Conservation (phyloP, 2,329 filamentous ascomycete species). For the Lanzia echinophila region DNA sequence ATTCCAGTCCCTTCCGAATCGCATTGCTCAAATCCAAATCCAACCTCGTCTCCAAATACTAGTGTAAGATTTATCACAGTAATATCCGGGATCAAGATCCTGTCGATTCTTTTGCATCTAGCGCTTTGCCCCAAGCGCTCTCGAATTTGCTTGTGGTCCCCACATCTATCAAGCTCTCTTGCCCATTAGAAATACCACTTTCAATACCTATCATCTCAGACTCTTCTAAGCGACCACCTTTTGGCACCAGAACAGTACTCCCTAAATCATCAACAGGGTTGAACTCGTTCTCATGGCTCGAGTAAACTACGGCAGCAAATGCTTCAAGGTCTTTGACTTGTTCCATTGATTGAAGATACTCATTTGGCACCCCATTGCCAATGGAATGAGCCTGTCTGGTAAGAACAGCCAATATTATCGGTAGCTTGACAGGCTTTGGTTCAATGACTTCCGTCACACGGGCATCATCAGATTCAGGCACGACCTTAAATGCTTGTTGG, state of each 20-base stretch:
- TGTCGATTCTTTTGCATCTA: conserved; percentile 32
- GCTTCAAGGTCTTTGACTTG: conserved; percentile 68
- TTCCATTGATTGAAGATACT: conserved; percentile 70
- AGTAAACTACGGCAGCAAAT: conserved; percentile 82
- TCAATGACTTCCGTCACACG: conserved; percentile 47
- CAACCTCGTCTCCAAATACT: not conserved
- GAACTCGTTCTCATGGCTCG: conserved; percentile 71
- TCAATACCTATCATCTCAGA: conserved; percentile 13
- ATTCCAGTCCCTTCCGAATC: not conserved
- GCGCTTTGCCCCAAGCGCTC: conserved; percentile 62
- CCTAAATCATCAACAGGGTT: conserved; percentile 27
- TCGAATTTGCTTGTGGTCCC: conserved; percentile 51
- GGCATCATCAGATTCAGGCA: conserved; percentile 28
- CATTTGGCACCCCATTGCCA: conserved; percentile 68
- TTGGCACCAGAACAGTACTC: conserved; percentile 14
- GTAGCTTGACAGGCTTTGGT: conserved; percentile 60
- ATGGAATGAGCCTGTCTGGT: conserved; percentile 88
- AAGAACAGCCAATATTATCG: conserved; percentile 82
- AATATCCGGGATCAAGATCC: conserved; percentile 12
- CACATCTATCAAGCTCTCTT: conserved; percentile 50
- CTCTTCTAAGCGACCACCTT: conserved; percentile 12
- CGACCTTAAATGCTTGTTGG: conserved; percentile 66
- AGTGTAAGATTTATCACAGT: not conserved
- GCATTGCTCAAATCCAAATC: conserved; percentile 3
- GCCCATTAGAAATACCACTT: conserved; percentile 13